Evolutionary conservation across 108 stramenopile species (phyloP), one percentile per base, ranked within the genome.

Genomic region (Stephanodiscus triporus): DNA sequence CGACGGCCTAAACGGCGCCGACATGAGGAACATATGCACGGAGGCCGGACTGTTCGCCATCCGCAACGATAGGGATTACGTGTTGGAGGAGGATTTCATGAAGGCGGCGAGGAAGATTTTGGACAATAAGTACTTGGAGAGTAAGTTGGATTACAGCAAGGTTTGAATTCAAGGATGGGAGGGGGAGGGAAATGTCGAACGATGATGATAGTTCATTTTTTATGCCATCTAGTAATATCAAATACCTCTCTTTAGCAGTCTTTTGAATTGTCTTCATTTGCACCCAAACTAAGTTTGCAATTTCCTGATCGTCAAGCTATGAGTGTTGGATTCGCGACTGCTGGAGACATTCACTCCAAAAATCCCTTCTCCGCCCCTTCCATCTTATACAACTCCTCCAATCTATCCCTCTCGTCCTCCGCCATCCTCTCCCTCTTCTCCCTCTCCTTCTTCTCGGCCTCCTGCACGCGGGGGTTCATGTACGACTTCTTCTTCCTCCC

Each of bases 21-120:
- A 99, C 73, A 91, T 99, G 87, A 84, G 98, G 53, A 99, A 99
- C 76, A 88, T 99, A 53, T 97, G 95, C 80, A 97, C 98, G 3
- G 98, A 99, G 80, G 99, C 99, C 6, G 99, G 99, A 19, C 77
- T 99, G 56, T 99, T 99, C 83, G 99, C 99, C 48, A 99, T 98
- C 78, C 90, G 99, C 40, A 86, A 87, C 26, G 98, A 98, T 76
- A 80, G 99, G 43, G 97, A 97, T 76, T 98, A 98, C 82, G 95
- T 96, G 20, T 75, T 98, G 55, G 99, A 98, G 81, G 97, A 98
- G 75, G 99, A 99, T 81, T 98, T 99, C 71, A 98, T 99, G 98
- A 98, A 98, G 91, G 98, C 98, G 0, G 97, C 95, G 23, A 84
- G 99, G 43, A 99, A 99, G 90, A 95, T 99, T 75, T 91, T 97